Conservation (phyloP, 345 rosid species). For the Hibiscus tridactylites region DNA sequence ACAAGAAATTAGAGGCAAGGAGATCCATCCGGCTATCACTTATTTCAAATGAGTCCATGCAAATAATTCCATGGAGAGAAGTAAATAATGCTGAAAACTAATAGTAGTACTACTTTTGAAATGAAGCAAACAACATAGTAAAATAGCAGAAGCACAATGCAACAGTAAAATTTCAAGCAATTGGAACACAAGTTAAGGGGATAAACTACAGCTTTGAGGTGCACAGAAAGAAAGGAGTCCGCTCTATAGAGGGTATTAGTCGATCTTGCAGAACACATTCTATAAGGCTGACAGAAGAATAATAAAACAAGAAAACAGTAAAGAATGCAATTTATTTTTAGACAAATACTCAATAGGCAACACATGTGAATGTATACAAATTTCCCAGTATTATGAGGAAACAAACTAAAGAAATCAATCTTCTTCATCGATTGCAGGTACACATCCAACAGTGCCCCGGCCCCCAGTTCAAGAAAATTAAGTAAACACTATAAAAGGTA, state of each 20-base stretch:
- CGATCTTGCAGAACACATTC: not conserved
- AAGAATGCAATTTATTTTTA: not conserved
- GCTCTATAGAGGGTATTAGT: not conserved
- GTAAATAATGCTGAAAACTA: not conserved
- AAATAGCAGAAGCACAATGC: not conserved
- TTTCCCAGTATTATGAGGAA: not conserved
- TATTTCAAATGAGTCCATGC: not conserved
- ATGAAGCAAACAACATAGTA: not conserved
- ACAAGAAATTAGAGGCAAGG: slow-evolving; percentile 1
- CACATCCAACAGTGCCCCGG: not conserved
- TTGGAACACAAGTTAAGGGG: not conserved
- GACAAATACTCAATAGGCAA: not conserved
- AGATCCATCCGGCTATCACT: not conserved
- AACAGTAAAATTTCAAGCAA: not conserved
- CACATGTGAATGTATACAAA: not conserved
- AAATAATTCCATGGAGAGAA: not conserved
- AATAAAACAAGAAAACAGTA: not conserved
- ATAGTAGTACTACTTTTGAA: not conserved
- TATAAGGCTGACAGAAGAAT: not conserved
- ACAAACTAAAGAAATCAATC: not conserved
- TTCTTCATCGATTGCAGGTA: not conserved
- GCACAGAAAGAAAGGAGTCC: not conserved
- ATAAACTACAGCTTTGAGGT: not conserved
- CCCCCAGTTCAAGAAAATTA: slow-evolving; percentile 1
- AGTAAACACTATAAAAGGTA: not conserved